Evolutionary conservation across 306 rosid genomes (phyloP), one percentile per base, ranked within the genome.

Genomic region (Begonia masoniana): DNA sequence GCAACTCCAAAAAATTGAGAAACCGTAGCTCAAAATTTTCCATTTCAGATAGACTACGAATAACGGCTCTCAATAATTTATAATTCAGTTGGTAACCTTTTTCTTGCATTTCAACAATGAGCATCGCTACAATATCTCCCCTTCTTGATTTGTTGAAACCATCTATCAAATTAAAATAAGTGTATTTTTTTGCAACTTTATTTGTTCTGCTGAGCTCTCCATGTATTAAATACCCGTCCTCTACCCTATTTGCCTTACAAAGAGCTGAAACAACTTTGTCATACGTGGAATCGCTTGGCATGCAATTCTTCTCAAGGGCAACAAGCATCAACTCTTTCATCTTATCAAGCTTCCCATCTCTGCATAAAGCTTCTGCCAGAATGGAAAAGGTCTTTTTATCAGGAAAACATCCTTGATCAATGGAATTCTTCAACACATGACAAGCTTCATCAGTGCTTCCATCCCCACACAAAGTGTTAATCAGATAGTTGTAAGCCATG

Each of bases 61-160:
- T 16, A 68, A 85, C 94, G 60, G 48, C 55, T 65, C 73, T 71
- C 59, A 47, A 68, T 51, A 74, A 13, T 10, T 47, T 13, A 9
- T 59, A 68, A 12, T 50, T 56, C 8, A 73, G 67, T 36, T 1
- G 41, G 76, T 74, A 47, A 59, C 84, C 87, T 56, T 68, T 83
- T 59, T 52, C 80, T 58, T 73, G 74, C 95, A 89, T 82, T 69
- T 89, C 95, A 60, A 80, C 52, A 19, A 89, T 84, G 69, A 89
- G 87, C 50, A 71, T 77, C 15, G 91, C 87, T 53, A 85, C 81
- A 58, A 78, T 68, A 41, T 82, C 89, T 35, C 77, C 95, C 66
- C 69, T 82, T 12, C 62, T 63, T 17, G 15, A 60, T 71, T 54
- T 56, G 63, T 54, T 61, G 49, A 78, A 80, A 74, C 82, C 71